phyloP scores from a whole-genome alignment of 805 yeast genomes.

The Myxozyma geophila region DNA sequence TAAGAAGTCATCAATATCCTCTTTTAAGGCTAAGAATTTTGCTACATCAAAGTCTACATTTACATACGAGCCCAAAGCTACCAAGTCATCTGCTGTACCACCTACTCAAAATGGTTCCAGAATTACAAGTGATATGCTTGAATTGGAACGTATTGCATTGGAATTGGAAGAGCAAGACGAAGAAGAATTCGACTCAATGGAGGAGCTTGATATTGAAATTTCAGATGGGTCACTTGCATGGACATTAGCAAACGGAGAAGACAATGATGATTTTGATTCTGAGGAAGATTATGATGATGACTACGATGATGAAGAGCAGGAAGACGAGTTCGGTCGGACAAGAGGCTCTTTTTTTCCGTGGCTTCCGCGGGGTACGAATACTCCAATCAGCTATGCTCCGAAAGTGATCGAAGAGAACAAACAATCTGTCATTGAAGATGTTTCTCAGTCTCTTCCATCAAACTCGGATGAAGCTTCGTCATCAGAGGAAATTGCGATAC shows the following conservation, averaged over 20 bases:
- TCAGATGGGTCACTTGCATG: slow-evolving; percentile 26
- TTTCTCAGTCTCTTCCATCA: background rate
- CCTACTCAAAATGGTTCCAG: slow-evolving; percentile 7
- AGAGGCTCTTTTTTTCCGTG: slow-evolving; percentile 47
- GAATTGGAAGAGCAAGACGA: slow-evolving; percentile 55
- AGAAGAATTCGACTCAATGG: slow-evolving; percentile 52
- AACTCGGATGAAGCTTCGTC: background rate
- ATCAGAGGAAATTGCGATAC: background rate
- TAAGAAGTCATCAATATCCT: slow-evolving; percentile 8
- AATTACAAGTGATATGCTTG: slow-evolving; percentile 25
- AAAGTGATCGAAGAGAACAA: background rate
- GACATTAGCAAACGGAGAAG: slow-evolving; percentile 54
- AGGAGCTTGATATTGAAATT: slow-evolving; percentile 43
- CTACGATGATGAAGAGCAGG: slow-evolving; percentile 49
- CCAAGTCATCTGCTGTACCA: background rate
- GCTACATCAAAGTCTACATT: background rate
- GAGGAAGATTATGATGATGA: slow-evolving; percentile 49
- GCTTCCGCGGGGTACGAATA: slow-evolving; percentile 28
- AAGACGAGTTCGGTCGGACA: slow-evolving; percentile 46
- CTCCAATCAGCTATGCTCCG: slow-evolving; percentile 15
- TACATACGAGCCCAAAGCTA: background rate
- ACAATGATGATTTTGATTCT: slow-evolving; percentile 43
- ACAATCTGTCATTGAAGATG: background rate
- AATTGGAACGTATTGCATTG: slow-evolving; percentile 36
- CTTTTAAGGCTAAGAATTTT: slow-evolving; percentile 15